Percentiles rank a stretch among this genome's conserved stretches.
These are phyloP conservation scores for Candida tammaniensis DNA, from an alignment of 805 yeast genomes.

Conservation along the genomic window DNA sequence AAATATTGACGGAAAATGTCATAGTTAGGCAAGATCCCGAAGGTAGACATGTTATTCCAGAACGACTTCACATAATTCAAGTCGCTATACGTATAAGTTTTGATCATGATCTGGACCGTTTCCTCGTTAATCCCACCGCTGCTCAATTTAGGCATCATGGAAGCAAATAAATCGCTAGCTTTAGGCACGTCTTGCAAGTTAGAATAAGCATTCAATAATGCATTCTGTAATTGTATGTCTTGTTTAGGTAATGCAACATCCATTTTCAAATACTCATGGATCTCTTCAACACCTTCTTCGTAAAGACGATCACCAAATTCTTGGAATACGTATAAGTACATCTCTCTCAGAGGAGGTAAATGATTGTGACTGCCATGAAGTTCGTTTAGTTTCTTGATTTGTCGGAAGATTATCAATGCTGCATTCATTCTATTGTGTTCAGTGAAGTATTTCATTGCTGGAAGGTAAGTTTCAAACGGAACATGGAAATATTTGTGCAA, in stretches of 20 bases:
- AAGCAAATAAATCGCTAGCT: conserved; percentile 58
- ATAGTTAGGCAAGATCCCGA: conserved; percentile 50
- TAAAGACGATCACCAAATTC: conserved; percentile 59
- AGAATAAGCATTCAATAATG: conserved; percentile 62
- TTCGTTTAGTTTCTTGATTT: conserved; percentile 54
- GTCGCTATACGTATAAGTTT: conserved; percentile 54
- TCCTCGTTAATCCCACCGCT: conserved; percentile 56
- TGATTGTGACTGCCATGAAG: conserved; percentile 38
- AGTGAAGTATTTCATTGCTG: conserved; percentile 57
- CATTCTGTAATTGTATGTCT: conserved; percentile 57
- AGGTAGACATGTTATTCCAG: conserved; percentile 58
- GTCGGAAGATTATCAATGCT: conserved; percentile 60
- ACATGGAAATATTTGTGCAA: conserved; percentile 53
- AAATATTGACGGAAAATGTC: conserved; percentile 57
- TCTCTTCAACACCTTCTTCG: conserved; percentile 61
- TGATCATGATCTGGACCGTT: conserved; percentile 65
- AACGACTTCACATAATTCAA: conserved; percentile 56
- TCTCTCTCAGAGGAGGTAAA: conserved; percentile 40
- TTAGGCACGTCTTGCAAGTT: conserved; percentile 53
- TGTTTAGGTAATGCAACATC: conserved; percentile 51
- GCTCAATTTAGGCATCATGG: conserved; percentile 45
- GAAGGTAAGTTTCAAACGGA: conserved; percentile 58
- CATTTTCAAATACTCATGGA: conserved; percentile 62
- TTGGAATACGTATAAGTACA: conserved; percentile 58
- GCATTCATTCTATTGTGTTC: conserved; percentile 54